A percentile compares a stretch with the other conserved stretches of the same genome.
phyloP scores from a whole-genome alignment of 75 land plant genomes.

The Pseudotsuga menziesii region DNA sequence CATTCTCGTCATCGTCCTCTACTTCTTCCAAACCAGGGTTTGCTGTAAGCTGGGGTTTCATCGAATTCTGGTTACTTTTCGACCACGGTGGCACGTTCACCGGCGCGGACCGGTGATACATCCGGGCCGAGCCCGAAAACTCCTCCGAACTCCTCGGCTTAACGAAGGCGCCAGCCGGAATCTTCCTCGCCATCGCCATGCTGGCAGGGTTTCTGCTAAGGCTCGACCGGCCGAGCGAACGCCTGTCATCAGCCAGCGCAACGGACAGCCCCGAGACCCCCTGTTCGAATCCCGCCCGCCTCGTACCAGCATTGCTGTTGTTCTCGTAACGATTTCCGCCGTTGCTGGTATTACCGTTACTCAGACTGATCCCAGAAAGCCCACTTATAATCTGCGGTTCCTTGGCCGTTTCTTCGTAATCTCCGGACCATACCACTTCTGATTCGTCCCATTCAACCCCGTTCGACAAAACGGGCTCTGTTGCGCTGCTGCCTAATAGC shows the following conservation, averaged over 20 bases:
- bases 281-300: constrained; percentile 6
- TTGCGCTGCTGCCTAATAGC: neutral
- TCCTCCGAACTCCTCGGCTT: neutral
- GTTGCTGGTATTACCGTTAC: neutral
- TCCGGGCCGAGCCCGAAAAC: constrained; percentile 3
- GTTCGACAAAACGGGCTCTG: neutral
- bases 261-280: constrained; percentile 33
- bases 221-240: constrained; percentile 10
- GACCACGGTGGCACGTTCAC: constrained; percentile 44
- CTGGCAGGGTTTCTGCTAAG: constrained; percentile 9
- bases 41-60: neutral
- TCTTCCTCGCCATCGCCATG: neutral
- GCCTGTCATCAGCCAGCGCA: constrained; percentile 23
- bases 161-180: neutral
- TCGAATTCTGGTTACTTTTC: neutral
- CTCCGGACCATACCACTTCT: constrained; percentile 32
- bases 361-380: constrained; percentile 21
- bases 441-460: constrained; percentile 10
- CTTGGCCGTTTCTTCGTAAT: constrained; percentile 24
- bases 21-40: constrained; percentile 17
- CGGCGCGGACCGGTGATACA: constrained; percentile 41
- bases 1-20: constrained; percentile 14
- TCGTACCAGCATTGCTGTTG: constrained; percentile 9
- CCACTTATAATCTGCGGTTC: constrained; percentile 23
- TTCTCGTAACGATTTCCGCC: constrained; percentile 20